Base-by-base conservation (phyloP, 257 asterid genomes). In the Nyctanthes arbortristis region DNA sequence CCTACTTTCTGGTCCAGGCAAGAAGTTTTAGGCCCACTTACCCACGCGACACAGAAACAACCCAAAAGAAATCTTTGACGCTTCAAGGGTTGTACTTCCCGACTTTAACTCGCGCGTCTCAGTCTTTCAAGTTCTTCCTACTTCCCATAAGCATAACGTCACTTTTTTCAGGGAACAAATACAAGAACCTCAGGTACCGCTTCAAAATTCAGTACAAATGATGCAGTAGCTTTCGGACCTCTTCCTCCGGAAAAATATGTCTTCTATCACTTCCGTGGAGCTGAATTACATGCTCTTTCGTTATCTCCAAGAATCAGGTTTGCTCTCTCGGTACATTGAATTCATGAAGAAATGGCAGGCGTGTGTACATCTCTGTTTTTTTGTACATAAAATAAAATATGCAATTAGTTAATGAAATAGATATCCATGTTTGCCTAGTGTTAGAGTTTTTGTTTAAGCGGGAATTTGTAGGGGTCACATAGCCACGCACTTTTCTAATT, bases 291-390 rank as follows among this genome's bases (percentile, higher is more conserved):
- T 85, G 11, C 61, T 82, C 25, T 71, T 60, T 30, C 87, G 88
- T 52, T 82, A 85, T 66, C 82, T 85, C 13, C 80, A 65, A 12
- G 90, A 82, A 63, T 79, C 88, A 73, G 85, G 90, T 85, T 14
- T n/a, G n/a, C n/a, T n/a, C 39, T 64, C 4, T 8, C 40, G n/a
- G 4, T 43, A 22, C 33, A 10, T 33, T 49, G 29, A 22, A 7
- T 20, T 7, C 22, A 10, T 49, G n/a, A n/a, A 49, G 58, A 9
- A 18, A 49, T 49, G 58, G 25, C 14, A 16, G 20, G 14, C 16
- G 40, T 40, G 6, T 58, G 13, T 54, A 18, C 24, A 31, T 63
- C 45, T 28, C 27, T 37, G 58, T 43, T 31, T 5, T 13, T 27
- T 29, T 28, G 40, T 52, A 37, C 25, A 4, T 20, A 35, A 8